Percentiles rank a stretch among this genome's conserved stretches.
phyloP scores from a whole-genome alignment of 495 filamentous ascomycete genomes.

The Lasiosphaeriaceae sp. region DNA sequence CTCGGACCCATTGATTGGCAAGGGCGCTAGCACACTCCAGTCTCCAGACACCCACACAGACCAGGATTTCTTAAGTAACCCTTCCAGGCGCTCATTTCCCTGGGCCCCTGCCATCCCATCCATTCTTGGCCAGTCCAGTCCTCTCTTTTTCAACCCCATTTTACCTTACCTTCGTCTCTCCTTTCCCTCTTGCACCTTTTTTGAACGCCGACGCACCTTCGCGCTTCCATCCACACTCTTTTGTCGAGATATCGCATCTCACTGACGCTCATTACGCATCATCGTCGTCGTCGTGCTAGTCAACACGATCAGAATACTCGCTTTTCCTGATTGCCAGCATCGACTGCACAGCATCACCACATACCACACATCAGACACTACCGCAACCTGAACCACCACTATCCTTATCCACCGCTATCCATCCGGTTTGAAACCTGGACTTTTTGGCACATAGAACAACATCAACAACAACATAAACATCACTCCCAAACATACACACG shows the following conservation, averaged over 20 bases:
- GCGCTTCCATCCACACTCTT: constrained; percentile 29
- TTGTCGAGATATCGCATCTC: constrained; percentile 35
- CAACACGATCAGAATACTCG: constrained; percentile 13
- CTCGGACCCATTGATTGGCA: no score
- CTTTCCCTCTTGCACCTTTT: constrained; percentile 8
- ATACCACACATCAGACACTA: no score
- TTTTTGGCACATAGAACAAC: neutral
- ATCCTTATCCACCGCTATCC: neutral
- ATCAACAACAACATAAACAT: no score
- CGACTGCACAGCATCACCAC: constrained; percentile 15
- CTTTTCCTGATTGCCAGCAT: constrained; percentile 17
- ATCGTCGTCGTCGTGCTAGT: no score
- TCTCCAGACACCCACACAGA: no score
- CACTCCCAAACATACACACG: neutral
- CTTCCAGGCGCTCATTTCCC: constrained; percentile 22
- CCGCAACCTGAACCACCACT: neutral
- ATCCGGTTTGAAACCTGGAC: constrained; percentile 6
- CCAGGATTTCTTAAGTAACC: constrained; percentile 8
- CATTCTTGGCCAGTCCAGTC: neutral
- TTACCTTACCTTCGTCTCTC: constrained; percentile 10
- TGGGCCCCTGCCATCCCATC: neutral
- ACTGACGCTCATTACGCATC: constrained; percentile 25
- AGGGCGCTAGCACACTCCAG: no score
- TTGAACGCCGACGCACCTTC: constrained; percentile 20
- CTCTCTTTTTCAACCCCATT: constrained; percentile 6